phyloP scores from a whole-genome alignment of 2,329 filamentous ascomycete genomes.

The Aspergillus pseudoglaucus region DNA sequence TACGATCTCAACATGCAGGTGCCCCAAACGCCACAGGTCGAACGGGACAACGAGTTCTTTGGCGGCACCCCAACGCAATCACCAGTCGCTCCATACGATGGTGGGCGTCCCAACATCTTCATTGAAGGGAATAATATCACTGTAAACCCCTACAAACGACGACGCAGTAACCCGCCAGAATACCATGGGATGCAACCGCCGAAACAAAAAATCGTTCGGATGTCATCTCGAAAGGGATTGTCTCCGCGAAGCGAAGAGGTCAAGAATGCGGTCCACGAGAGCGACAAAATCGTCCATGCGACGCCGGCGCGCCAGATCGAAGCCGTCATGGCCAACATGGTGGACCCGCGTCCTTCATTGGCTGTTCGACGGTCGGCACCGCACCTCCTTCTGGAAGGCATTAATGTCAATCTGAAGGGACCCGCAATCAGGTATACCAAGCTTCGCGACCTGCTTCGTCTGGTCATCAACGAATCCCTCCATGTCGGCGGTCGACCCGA shows the following conservation, averaged over 20 bases:
- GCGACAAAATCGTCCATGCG: constrained; percentile 34
- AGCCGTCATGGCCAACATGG: constrained; percentile 34
- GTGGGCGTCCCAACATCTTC: constrained; percentile 31
- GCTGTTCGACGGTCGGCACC: constrained; percentile 31
- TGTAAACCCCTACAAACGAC: constrained; percentile 40
- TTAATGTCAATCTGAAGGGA: constrained; percentile 27
- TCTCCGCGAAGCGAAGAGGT: constrained; percentile 36
- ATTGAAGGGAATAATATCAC: constrained; percentile 39
- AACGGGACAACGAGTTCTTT: constrained; percentile 30
- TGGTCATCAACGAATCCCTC: constrained; percentile 44
- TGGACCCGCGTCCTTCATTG: constrained; percentile 29
- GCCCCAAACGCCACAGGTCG: constrained; percentile 54
- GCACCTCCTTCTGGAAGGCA: constrained; percentile 29
- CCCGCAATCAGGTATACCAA: constrained; percentile 38
- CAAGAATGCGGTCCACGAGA: constrained; percentile 38
- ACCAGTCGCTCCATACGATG: constrained; percentile 21
- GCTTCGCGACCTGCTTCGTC: constrained; percentile 39
- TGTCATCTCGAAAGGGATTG: constrained; percentile 27
- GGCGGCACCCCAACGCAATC: constrained; percentile 14
- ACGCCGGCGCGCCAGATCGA: constrained; percentile 31
- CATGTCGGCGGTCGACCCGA: constrained; percentile 44
- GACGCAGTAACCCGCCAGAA: constrained; percentile 36
- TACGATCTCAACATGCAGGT: constrained; percentile 71
- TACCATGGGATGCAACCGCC: constrained; percentile 26
- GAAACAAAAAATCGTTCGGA: constrained; percentile 29